Evolutionary conservation across 768 basidiomycete genomes (phyloP).

Genomic region (Sporobolomyces pararoseus): DNA sequence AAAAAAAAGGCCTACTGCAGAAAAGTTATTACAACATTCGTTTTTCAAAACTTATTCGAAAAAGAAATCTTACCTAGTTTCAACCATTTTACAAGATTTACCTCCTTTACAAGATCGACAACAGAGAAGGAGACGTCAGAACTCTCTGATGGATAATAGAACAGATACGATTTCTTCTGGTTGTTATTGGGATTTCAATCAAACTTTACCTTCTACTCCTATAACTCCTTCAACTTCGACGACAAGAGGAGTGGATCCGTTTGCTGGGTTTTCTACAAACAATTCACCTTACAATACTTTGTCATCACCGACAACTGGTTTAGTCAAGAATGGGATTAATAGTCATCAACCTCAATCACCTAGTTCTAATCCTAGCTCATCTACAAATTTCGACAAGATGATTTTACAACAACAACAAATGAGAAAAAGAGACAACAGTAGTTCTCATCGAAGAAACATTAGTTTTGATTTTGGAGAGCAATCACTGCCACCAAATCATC

Average conservation of each 20-base stretch:
- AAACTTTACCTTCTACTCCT: constrained; percentile 13
- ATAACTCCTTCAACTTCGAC: not conserved
- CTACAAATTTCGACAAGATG: too few species aligned
- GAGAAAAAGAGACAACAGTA: not conserved
- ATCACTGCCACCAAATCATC: too few species aligned
- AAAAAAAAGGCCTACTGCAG: constrained; percentile 66
- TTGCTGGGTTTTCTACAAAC: constrained; percentile 23
- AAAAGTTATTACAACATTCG: constrained; percentile 66
- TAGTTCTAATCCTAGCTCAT: too few species aligned
- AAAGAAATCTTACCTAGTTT: constrained; percentile 72
- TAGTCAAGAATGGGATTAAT: too few species aligned
- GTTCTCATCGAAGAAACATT: constrained; percentile 15
- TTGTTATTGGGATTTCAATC: constrained; percentile 40
- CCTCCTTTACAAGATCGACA: constrained; percentile 43
- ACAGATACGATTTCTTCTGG: constrained; percentile 20
- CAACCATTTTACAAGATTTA: constrained; percentile 58
- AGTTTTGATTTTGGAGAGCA: constrained; percentile 16
- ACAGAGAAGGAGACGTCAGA: constrained; percentile 35
- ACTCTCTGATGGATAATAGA: constrained; percentile 20
- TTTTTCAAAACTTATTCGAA: constrained; percentile 79
- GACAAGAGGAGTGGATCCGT: constrained; percentile 26
- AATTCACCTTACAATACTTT: constrained; percentile 29
- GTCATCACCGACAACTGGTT: not conserved
- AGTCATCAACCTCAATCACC: too few species aligned
- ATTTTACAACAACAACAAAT: too few species aligned